Conservation (phyloP, 2,329 filamentous ascomycete species). For the Apiospora hydei region DNA sequence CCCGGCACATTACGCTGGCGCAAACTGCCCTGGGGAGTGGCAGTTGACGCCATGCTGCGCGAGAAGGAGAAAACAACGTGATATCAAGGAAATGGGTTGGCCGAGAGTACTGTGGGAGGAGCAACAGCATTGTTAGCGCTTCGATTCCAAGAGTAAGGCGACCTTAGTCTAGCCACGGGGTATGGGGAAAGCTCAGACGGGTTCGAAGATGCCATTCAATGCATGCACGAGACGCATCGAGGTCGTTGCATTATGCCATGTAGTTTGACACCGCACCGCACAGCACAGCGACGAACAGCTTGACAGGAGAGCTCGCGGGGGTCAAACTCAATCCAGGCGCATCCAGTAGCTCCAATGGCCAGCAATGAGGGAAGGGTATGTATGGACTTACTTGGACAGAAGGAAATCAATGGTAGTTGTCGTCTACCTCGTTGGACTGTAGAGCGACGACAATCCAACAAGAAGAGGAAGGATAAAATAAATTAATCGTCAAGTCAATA, state of each 20-base stretch:
- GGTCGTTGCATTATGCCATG: background rate
- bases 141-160: background rate
- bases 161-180: background rate
- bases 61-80: slow-evolving; percentile 19
- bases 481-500: slow-evolving; percentile 5
- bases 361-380: background rate
- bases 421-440: slow-evolving; percentile 13
- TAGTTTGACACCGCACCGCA: background rate
- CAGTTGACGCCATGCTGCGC: slow-evolving; percentile 29
- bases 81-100: slow-evolving; percentile 9
- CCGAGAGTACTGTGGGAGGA: background rate
- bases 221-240: slow-evolving; percentile 18
- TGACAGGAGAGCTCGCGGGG: background rate
- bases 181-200: slow-evolving; percentile 1
- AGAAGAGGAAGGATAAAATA: slow-evolving; percentile 10
- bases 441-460: slow-evolving; percentile 3
- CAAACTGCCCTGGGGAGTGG: slow-evolving; percentile 59
- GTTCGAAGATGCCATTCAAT: slow-evolving; percentile 10
- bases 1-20: slow-evolving; percentile 64
- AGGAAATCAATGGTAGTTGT: slow-evolving; percentile 19
- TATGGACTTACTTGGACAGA: slow-evolving; percentile 5
- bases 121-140: background rate
- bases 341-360: background rate
- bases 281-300: background rate
- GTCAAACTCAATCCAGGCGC: background rate